Base-by-base conservation (phyloP, 331 rosid genomes). In the Acacia concinna region DNA sequence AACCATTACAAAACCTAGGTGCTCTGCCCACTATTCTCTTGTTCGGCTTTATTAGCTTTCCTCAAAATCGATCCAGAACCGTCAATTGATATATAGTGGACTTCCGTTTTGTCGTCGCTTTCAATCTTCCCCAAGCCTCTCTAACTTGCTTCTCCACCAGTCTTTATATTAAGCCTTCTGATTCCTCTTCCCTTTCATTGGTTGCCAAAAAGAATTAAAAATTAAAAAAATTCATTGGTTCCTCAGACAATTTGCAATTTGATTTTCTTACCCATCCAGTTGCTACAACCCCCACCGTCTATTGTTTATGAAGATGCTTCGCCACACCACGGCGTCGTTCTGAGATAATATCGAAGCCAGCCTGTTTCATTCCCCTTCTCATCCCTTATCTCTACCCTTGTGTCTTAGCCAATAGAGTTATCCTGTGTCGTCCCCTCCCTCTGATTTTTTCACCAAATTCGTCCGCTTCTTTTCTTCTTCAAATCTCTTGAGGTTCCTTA, bases 371-470 rank as follows among this genome's bases (percentile, higher is more conserved):
- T 64, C 8, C 34, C 44, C 31, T 72, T 41, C 21, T 37, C 37
- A 8, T 27, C 57, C 47, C 27, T 14, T 17, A 62, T 76, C 37
- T 44, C 75, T 68, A 80, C 78, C 8, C 59, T 71, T 74, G 23
- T 21, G 80, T 82, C 80, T 35, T 54, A 23, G 34, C 71, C 27
- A 21, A 2, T 18, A 20, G 32, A 52, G 63, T 17, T 68, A 10
- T 47, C 69, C 57, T 72, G 74, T 71, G 57, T 77, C 78, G 12
- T 27, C 31, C 1, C 12, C 47, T 40, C 57, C 83, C 84, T 86
- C 85, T 69, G 31, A 46, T 68, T 81, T 81, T 79, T 80, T 67
- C 86, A 31, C 82, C 88, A 7, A 49, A 12, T 52, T 78, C 59
- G 8, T 43, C 63, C 46, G 11, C 81, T 28, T 78, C 70, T 74